phyloP scores from a whole-genome alignment of 148 eudicot species.

The Beta vulgaris region DNA sequence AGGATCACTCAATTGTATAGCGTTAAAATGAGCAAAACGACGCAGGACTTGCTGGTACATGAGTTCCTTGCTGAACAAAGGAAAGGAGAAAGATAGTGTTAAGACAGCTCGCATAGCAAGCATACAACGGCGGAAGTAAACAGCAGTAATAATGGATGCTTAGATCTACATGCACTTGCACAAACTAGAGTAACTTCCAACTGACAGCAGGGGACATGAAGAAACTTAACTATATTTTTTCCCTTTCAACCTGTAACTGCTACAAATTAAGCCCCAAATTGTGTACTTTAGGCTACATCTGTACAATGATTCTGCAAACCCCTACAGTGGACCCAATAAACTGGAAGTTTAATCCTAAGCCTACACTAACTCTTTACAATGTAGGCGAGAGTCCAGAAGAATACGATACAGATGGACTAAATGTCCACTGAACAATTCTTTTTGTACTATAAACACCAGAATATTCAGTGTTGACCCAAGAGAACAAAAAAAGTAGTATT shows the following conservation, averaged over 20 bases:
- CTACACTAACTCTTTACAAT: background rate
- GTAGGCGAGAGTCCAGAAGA: background rate
- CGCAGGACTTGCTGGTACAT: conserved; percentile 95
- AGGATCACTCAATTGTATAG: conserved; percentile 91
- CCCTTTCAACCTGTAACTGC: background rate
- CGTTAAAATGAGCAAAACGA: conserved; percentile 92
- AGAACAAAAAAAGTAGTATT: conserved; percentile 5
- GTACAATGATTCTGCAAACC: background rate
- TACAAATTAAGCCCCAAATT: background rate
- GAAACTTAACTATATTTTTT: background rate
- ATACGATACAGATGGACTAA: background rate
- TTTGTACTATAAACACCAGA: background rate
- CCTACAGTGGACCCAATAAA: background rate
- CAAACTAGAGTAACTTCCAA: background rate
- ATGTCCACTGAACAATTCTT: background rate
- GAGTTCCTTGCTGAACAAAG: conserved; percentile 83
- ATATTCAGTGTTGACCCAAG: background rate
- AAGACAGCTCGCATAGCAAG: conserved; percentile 6
- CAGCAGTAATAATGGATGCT: conserved; percentile 6
- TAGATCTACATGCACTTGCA: background rate
- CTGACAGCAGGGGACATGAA: background rate
- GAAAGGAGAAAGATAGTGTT: conserved; percentile 12
- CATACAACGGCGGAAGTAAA: background rate
- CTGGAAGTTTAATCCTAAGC: background rate
- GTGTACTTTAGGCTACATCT: background rate